These are phyloP conservation scores for Acanthamoeba culbertsoni DNA, from an alignment of 208 protist species.

Conservation along the genomic window DNA sequence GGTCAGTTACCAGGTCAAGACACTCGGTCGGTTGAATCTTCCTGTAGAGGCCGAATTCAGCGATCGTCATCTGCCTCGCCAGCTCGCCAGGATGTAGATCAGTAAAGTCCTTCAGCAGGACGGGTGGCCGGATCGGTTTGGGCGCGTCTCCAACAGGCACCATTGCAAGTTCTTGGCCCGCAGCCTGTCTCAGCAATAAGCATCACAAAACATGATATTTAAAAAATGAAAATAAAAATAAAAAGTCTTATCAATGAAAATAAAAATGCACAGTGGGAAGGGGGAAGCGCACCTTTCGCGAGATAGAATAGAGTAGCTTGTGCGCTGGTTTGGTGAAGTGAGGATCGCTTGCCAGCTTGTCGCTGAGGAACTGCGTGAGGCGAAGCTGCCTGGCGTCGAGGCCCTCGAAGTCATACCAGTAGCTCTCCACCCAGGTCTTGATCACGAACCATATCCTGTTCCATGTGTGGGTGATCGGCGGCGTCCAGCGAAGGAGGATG, in stretches of 20 bases:
- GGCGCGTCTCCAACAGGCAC: conserved; percentile 22
- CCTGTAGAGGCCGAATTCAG: conserved; percentile 16
- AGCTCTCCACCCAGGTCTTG: conserved; percentile 51
- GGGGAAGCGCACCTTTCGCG: not conserved
- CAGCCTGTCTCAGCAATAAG: not conserved
- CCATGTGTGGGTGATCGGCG: not conserved
- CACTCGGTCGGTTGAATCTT: conserved; percentile 52
- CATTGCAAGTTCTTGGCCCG: conserved; percentile 38
- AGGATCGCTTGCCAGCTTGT: conserved; percentile 4
- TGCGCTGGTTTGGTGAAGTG: conserved; percentile 46
- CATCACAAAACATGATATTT: too few relatives aligned
- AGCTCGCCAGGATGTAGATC: conserved; percentile 30
- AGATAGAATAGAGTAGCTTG: conserved; percentile 42
- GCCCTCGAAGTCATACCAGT: conserved; percentile 43
- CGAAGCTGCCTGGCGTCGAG: not conserved
- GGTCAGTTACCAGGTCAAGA: not conserved
- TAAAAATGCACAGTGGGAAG: too few relatives aligned
- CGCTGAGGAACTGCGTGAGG: conserved; percentile 11
- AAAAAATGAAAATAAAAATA: not conserved
- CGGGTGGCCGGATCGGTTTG: conserved; percentile 9
- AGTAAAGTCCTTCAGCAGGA: not conserved
- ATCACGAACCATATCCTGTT: conserved; percentile 33
- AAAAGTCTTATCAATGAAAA: too few relatives aligned
- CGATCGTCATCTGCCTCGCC: conserved; percentile 35
- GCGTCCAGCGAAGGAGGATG: not conserved